These are phyloP conservation scores for Brassica nigra DNA, from an alignment of 345 rosid species.

Conservation along the genomic window DNA sequence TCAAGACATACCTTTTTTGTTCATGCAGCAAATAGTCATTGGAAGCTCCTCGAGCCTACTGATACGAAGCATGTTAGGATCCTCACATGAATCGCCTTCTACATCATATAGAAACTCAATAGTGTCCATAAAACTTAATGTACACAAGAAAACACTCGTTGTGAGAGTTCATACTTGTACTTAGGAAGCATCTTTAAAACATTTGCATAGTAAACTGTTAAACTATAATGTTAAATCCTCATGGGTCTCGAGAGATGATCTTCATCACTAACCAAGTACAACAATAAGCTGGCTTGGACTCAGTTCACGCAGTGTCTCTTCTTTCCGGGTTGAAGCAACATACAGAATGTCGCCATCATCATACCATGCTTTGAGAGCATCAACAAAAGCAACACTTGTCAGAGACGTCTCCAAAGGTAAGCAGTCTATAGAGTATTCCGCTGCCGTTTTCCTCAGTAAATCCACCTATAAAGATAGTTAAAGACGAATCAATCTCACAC, in stretches of 20 bases:
- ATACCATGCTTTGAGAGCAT: conserved; percentile 48
- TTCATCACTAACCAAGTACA: conserved; percentile 49
- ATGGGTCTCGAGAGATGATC: conserved; percentile 3
- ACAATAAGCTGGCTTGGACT: conserved; percentile 43
- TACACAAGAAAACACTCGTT: background rate
- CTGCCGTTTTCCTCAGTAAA: conserved; percentile 46
- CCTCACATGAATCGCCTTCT: conserved; percentile 32
- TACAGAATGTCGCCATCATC: conserved; percentile 49
- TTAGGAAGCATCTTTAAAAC: background rate
- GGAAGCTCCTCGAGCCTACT: conserved; percentile 57
- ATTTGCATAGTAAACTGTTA: background rate
- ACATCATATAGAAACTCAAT: conserved; percentile 40
- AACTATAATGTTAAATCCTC: background rate
- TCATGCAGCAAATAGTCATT: conserved; percentile 55
- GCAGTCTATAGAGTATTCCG: conserved; percentile 47
- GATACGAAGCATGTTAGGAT: conserved; percentile 43
- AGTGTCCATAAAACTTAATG: conserved; percentile 11
- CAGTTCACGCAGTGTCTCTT: conserved; percentile 32
- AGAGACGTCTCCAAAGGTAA: conserved; percentile 45
- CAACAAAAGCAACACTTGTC: conserved; percentile 34
- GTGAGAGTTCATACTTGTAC: background rate
- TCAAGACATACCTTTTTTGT: conserved; percentile 57
- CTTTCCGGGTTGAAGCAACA: conserved; percentile 45
- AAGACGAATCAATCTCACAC: conserved; percentile 7
- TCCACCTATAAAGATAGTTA: conserved; percentile 42